phyloP scores from a whole-genome alignment of 306 rosid species.

The Malus asiatica region DNA sequence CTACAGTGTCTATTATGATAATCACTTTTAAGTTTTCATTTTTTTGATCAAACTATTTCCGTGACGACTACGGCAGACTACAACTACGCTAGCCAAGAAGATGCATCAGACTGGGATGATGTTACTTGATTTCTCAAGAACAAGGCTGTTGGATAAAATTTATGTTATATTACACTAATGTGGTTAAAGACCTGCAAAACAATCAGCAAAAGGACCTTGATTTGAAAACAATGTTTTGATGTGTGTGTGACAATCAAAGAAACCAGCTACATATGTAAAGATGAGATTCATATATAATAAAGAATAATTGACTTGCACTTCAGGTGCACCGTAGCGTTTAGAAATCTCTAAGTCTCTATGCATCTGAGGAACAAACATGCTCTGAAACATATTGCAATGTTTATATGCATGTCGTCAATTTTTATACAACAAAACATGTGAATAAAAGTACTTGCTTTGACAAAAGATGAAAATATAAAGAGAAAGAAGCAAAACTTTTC shows the following conservation, averaged over 20 bases:
- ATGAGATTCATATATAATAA: constrained; percentile 20
- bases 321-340: background rate
- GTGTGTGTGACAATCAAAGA: constrained; percentile 33
- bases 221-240: constrained; percentile 27
- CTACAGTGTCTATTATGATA: constrained; percentile 12
- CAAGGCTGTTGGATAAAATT: constrained; percentile 29
- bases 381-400: background rate
- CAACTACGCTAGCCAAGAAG: constrained; percentile 39
- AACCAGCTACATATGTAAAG: constrained; percentile 31
- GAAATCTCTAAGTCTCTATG: background rate
- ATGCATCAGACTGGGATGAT: constrained; percentile 23
- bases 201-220: constrained; percentile 19
- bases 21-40: constrained; percentile 14
- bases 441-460: background rate
- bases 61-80: constrained; percentile 54
- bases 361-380: background rate
- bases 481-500: background rate
- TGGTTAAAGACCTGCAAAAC: constrained; percentile 22
- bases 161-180: constrained; percentile 20
- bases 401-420: background rate
- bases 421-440: background rate
- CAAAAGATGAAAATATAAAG: background rate
- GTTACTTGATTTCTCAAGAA: constrained; percentile 32
- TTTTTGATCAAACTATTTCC: constrained; percentile 24
- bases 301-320: constrained; percentile 24